Evolutionary conservation across 768 basidiomycete genomes (phyloP), one percentile per base, ranked within the genome.

Genomic region (Termitomyces sp.): DNA sequence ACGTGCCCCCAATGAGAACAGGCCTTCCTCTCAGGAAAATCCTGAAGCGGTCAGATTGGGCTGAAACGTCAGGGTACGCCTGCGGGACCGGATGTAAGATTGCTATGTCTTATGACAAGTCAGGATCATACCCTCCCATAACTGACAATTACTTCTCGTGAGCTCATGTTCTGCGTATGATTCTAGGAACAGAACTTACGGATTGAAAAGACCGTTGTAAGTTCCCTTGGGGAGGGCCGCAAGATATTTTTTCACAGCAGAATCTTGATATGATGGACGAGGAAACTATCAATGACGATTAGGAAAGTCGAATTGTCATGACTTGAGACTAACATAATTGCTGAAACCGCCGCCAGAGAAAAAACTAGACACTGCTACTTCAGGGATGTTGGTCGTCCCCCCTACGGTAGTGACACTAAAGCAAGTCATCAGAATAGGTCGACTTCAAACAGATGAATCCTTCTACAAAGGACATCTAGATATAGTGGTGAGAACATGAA

Each of bases 301-400:
- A 19, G n/a, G 48, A 42, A 35, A 45, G 45, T 24, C 17, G 44
- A 30, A 24, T 37, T 32, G 24, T 24, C n/a, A 35, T 32, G 44
- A 6, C 15, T 41, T 21, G 53, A 73, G 52, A 73, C 77, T 59
- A 12, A 86, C 85, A 51, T 81, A 80, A 58, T 85, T 74, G 64
- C 85, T 87, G 71, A 89, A 90, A 2, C 88, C 87, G 35, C 88
- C 88, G 1, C 86, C 85, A 12, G 85, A 87, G 71, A 88, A 85
- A 58, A 68, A 71, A 2, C 65, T 60, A 28, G 43, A 64, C 0
- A 77, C 79, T 0, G 81, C 82, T 14, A 73, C 73, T 65, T 90
- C 88, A 0, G 85, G 87, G 11, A 86, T 68, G 40, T 69, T 58
- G 22, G 66, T 67, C 1, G 88, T 89, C 9, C 81, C 88, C 7